Evolutionary conservation across 169 alveolate genomes (phyloP), one percentile per base, ranked within the genome.

Genomic region (Neospora caninum): DNA sequence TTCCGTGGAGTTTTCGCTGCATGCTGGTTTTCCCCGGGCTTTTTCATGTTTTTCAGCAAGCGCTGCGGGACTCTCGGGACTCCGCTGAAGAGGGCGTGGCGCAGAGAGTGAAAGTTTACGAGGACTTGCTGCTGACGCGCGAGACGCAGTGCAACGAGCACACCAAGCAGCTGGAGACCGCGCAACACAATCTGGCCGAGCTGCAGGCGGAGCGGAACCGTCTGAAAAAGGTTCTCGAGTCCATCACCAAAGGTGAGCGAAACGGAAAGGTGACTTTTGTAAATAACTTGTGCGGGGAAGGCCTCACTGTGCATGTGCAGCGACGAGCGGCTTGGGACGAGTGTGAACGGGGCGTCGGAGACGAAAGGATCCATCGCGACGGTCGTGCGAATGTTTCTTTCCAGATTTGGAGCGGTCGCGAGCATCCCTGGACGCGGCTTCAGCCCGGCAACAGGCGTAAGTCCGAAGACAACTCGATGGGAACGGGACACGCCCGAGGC

Each of bases 141-240:
- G 86, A 78, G 86, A 78, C 22, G 39, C 49, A 78, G n/a, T 78
- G 86, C 45, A n/a, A 10, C 29, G 49, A 78, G n/a, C 86, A 78
- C 29, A 78, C 86, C 38, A 22, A 43, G 89, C 89, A 82, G 38
- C 89, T 82, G 42, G 43, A 82, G 89, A 6, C 53, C 41, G 38
- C 67, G 2, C 89, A 27, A 36, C 69, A 82, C 25, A 38, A 39
- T 13, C 34, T 42, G 25, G 25, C 89, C n/a, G 67, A 82, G 69
- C 69, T 36, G 34, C 53, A 38, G 34, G 89, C 89, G 0, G 89
- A 82, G 38, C 27, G 89, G 69, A 82, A 82, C 38, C 89, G 89
- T 13, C 89, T 41, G 42, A 82, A 82, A 31, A 82, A 82, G 7
- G 69, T 82, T 49, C 53, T 82, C 67, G 89, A 36, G 22, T 82